A percentile compares a stretch with the other conserved stretches of the same genome.
Conservation (phyloP, 23 red algal species). For the Gracilariopsis chorda region DNA sequence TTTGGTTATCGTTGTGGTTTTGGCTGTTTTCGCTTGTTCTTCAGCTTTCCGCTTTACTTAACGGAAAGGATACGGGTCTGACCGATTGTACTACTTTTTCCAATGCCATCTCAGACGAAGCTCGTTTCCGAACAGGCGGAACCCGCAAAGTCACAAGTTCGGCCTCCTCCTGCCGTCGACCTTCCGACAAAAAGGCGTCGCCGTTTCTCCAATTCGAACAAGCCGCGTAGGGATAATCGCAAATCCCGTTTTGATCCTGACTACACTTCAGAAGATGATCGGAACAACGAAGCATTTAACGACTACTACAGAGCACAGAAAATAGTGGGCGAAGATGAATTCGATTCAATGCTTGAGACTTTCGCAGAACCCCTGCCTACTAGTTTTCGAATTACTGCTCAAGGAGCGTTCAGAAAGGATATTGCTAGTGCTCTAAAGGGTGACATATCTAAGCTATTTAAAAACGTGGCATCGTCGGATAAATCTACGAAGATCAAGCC, state of each 20-base stretch:
- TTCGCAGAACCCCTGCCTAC: constrained; percentile 60
- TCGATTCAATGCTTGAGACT: constrained; percentile 27
- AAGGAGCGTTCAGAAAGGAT: constrained; percentile 5
- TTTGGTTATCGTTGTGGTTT: too few relatives aligned
- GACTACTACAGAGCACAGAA: constrained; percentile 54
- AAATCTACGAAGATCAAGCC: constrained; percentile 21
- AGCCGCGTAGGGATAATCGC: constrained; percentile 39
- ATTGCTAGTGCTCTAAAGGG: constrained; percentile 9
- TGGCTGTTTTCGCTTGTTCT: too few relatives aligned
- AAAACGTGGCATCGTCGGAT: not conserved
- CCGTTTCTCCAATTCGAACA: not conserved
- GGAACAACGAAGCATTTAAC: constrained; percentile 56
- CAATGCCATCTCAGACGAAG: not conserved
- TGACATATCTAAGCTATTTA: constrained; percentile 30
- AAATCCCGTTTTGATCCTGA: constrained; percentile 52
- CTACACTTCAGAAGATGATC: constrained; percentile 49
- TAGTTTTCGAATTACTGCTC: constrained; percentile 53
- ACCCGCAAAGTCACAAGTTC: not conserved
- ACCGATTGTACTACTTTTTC: not conserved
- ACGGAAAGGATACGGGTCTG: too few relatives aligned
- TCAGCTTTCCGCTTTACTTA: too few relatives aligned
- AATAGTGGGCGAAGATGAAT: constrained; percentile 45
- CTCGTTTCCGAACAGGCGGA: not conserved
- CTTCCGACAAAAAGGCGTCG: constrained; percentile 33
- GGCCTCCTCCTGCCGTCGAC: not conserved